Conservation (phyloP, 1,139 yeast genomes). For the Pneumocystis oryctolagi region DNA sequence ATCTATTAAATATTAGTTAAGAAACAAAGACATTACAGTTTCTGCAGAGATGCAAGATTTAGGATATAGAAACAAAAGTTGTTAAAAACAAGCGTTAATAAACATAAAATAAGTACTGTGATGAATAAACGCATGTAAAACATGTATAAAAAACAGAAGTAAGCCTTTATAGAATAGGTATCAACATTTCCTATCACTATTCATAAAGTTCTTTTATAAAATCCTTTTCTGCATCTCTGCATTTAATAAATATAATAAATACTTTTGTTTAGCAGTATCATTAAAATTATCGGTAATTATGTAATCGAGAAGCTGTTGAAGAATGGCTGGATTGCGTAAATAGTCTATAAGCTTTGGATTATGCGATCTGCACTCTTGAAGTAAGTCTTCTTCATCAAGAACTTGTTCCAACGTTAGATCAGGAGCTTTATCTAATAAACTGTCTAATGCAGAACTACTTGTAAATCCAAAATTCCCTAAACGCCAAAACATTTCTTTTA, state of each 20-base stretch:
- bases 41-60: neutral
- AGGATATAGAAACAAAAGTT: too few species aligned
- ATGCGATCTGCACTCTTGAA: constrained; percentile 71
- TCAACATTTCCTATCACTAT: constrained; percentile 12
- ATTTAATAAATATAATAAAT: constrained; percentile 20
- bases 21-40: too few species aligned
- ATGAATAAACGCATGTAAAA: neutral
- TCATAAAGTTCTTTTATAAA: constrained; percentile 18
- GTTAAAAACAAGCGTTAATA: too few species aligned
- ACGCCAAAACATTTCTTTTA: constrained; percentile 49
- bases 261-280: constrained; percentile 30
- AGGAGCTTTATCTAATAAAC: constrained; percentile 44
- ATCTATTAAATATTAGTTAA: constrained; percentile 8
- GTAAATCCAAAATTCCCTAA: constrained; percentile 65
- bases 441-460: constrained; percentile 57
- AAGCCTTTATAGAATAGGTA: too few species aligned
- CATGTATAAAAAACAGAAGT: too few species aligned
- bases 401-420: constrained; percentile 46
- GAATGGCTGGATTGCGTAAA: constrained; percentile 55
- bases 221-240: constrained; percentile 21
- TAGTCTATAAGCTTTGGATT: constrained; percentile 71
- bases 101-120: too few species aligned
- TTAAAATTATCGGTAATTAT: constrained; percentile 33
- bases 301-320: constrained; percentile 50
- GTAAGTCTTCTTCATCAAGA: constrained; percentile 70